Conservation (phyloP, 257 asterid genomes). For the Salvia hispanica region DNA sequence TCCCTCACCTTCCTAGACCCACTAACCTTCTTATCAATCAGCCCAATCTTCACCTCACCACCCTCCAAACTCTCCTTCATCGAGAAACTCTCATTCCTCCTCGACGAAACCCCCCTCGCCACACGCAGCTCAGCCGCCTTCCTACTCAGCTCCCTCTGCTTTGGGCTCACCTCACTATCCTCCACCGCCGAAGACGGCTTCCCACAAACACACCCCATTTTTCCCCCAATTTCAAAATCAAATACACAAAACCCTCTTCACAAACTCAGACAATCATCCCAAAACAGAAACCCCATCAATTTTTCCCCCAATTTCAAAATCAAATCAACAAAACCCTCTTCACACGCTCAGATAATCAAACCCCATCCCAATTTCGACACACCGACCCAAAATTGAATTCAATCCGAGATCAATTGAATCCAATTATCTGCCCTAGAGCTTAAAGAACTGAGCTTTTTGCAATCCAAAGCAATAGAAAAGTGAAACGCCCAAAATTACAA, state of each 20-base stretch:
- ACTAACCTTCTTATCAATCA: conserved; percentile 58
- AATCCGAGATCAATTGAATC: conserved; percentile 31
- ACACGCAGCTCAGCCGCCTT: conserved; percentile 52
- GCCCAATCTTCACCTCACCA: conserved; percentile 52
- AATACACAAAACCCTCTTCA: conserved; percentile 24
- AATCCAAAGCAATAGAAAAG: conserved; percentile 8
- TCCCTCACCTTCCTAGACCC: conserved; percentile 77
- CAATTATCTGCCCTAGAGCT: conserved; percentile 30
- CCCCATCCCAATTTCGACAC: conserved; percentile 9
- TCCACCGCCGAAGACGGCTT: conserved; percentile 62
- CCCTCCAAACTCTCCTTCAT: conserved; percentile 47
- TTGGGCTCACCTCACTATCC: conserved; percentile 58
- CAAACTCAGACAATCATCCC: neutral
- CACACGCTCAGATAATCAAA: conserved; percentile 14
- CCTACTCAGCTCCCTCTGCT: conserved; percentile 56
- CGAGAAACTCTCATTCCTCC: conserved; percentile 61
- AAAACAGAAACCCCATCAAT: neutral
- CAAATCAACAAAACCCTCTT: conserved; percentile 23
- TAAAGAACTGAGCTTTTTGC: conserved; percentile 31
- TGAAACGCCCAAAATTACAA: conserved; percentile 23
- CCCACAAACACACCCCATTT: conserved; percentile 83
- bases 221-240: conserved; percentile 31
- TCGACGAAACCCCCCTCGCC: conserved; percentile 52
- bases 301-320: too few relatives aligned
- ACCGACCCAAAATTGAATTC: conserved; percentile 26